These are phyloP conservation scores for Thermomyces lanuginosus DNA, from an alignment of 2,329 filamentous ascomycete species.

Conservation along the genomic window DNA sequence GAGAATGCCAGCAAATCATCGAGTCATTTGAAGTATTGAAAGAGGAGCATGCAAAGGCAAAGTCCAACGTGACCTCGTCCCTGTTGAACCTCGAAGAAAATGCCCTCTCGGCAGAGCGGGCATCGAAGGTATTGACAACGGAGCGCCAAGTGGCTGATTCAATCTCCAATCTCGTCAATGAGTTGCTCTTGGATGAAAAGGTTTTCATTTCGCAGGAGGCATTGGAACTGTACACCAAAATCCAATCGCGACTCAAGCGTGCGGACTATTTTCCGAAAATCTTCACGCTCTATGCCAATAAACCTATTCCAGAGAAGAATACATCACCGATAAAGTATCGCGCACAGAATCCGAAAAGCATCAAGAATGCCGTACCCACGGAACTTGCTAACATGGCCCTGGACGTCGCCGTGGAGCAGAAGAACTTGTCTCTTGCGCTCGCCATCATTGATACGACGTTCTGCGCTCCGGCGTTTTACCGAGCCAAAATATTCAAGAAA, in stretches of 20 bases:
- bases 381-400: slow-evolving; percentile 57
- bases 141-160: slow-evolving; percentile 24
- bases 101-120: slow-evolving; percentile 11
- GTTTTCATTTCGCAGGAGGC: slow-evolving; percentile 64
- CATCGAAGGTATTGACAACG: slow-evolving; percentile 12
- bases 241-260: slow-evolving; percentile 56
- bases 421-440: slow-evolving; percentile 62
- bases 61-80: slow-evolving; percentile 24
- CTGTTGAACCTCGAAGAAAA: slow-evolving; percentile 27
- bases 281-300: slow-evolving; percentile 68
- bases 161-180: slow-evolving; percentile 44
- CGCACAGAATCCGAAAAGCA: slow-evolving; percentile 49
- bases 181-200: slow-evolving; percentile 54
- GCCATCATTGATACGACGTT: slow-evolving; percentile 53
- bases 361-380: slow-evolving; percentile 56
- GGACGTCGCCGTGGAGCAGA: slow-evolving; percentile 60
- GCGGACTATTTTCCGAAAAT: slow-evolving; percentile 64
- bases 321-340: slow-evolving; percentile 44
- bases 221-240: slow-evolving; percentile 57
- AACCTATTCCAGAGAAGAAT: slow-evolving; percentile 51
- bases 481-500: slow-evolving; percentile 28
- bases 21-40: slow-evolving; percentile 14
- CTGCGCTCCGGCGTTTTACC: slow-evolving; percentile 27
- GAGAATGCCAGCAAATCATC: slow-evolving; percentile 19
- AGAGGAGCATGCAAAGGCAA: slow-evolving; percentile 13